Conservation (phyloP, 805 yeast species). For the Saccharomycopsis schoenii region DNA sequence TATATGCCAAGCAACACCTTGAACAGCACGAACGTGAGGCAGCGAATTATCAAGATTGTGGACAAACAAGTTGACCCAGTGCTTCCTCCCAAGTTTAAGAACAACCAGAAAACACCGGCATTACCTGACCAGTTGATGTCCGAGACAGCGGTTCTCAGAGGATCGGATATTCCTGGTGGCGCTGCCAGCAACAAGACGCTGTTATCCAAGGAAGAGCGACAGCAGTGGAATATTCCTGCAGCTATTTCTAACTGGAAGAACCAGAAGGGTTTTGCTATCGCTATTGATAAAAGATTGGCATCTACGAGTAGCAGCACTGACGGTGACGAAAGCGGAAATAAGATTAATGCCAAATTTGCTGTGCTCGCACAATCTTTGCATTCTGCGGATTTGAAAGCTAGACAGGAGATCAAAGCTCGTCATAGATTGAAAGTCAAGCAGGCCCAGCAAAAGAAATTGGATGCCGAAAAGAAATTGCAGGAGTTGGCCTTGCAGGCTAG, state of each 20-base stretch:
- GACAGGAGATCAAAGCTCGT: constrained; percentile 44
- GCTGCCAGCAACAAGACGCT: constrained; percentile 31
- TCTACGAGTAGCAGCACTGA: constrained; percentile 34
- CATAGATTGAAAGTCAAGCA: constrained; percentile 38
- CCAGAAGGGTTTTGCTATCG: constrained; percentile 78
- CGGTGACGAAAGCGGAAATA: constrained; percentile 22
- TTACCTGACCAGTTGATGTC: constrained; percentile 38
- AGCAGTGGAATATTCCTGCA: constrained; percentile 81
- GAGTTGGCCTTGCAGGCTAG: constrained; percentile 41
- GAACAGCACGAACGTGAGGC: neutral
- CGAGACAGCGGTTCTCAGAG: constrained; percentile 56
- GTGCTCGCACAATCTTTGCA: constrained; percentile 63
- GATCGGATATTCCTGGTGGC: constrained; percentile 38
- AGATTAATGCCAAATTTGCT: constrained; percentile 48
- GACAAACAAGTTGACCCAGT: constrained; percentile 72
- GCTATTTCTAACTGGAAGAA: constrained; percentile 95
- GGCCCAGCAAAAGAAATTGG: constrained; percentile 39
- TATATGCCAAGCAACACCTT: constrained; percentile 8
- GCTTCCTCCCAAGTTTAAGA: constrained; percentile 66
- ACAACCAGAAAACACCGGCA: constrained; percentile 61
- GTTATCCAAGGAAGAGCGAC: constrained; percentile 62
- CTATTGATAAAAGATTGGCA: constrained; percentile 67
- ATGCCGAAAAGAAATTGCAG: constrained; percentile 42
- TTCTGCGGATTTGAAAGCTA: constrained; percentile 51
- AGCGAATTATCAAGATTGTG: constrained; percentile 52